phyloP scores from a whole-genome alignment of 2,329 filamentous ascomycete genomes.

The Penicillium fuscoglaucum region DNA sequence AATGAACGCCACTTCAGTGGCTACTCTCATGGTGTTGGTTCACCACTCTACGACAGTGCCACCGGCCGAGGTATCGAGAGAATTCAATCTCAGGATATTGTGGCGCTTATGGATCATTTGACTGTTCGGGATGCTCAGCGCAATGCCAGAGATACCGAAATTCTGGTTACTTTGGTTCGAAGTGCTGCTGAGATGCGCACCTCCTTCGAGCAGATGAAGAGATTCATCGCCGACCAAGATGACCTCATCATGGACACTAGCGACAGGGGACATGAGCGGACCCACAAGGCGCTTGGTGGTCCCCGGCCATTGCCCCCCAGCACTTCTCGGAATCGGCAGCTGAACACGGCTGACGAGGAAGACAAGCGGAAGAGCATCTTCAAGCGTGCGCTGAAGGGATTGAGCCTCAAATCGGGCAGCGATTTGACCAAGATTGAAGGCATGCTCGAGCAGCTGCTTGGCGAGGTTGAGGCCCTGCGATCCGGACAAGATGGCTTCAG shows the following conservation, averaged over 20 bases:
- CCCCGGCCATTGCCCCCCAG: conserved; percentile 78
- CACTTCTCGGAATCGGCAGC: conserved; percentile 57
- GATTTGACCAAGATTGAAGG: conserved; percentile 87
- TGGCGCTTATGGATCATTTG: conserved; percentile 96
- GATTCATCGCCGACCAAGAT: conserved; percentile 85
- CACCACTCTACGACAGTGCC: conserved; percentile 85
- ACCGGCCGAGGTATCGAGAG: conserved; percentile 85
- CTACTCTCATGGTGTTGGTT: conserved; percentile 86
- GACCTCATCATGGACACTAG: conserved; percentile 82
- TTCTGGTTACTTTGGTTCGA: conserved; percentile 88
- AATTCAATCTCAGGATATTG: conserved; percentile 94
- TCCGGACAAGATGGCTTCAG: conserved; percentile 50
- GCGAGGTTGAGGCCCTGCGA: conserved; percentile 84
- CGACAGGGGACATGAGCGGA: conserved; percentile 84
- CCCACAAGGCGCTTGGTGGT: conserved; percentile 78
- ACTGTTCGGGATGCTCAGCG: conserved; percentile 96
- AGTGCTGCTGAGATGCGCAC: conserved; percentile 96
- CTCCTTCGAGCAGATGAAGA: conserved; percentile 93
- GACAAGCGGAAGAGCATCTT: conserved; percentile 94
- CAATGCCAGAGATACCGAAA: conserved; percentile 94
- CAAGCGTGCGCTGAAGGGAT: conserved; percentile 84
- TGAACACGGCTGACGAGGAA: conserved; percentile 54
- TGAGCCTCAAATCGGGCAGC: conserved; percentile 82
- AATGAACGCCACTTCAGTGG: conserved; percentile 72
- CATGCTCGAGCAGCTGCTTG: conserved; percentile 87